A percentile compares a stretch with the other conserved stretches of the same genome.
Evolutionary conservation across 192 early-diverging fungal species (phyloP).

Genomic region (Coemansia sp.): DNA sequence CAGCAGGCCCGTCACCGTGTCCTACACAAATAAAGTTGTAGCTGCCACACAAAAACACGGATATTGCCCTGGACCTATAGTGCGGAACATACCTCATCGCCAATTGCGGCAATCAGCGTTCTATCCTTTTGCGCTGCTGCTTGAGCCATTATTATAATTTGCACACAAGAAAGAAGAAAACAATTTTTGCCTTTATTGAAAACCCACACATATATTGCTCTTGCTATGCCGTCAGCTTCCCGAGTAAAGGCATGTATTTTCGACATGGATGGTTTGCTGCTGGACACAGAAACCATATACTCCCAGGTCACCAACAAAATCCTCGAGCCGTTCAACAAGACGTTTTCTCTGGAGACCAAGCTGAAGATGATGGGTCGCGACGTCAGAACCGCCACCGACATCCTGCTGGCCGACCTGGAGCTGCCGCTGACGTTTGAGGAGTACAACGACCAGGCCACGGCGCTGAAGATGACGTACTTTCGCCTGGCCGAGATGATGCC

Average conservation of each 20-base stretch:
- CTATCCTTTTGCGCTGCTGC: conserved; percentile 29
- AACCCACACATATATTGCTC: not conserved
- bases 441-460: conserved; percentile 64
- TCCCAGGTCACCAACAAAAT: conserved; percentile 82
- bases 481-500: conserved; percentile 65
- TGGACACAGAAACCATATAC: conserved; percentile 89
- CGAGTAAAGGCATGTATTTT: conserved; percentile 68
- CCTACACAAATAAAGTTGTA: conserved; percentile 46
- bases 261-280: conserved; percentile 78
- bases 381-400: conserved; percentile 41
- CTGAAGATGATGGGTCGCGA: conserved; percentile 71
- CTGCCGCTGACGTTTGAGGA: conserved; percentile 78
- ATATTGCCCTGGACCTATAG: not conserved
- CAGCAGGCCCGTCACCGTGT: conserved; percentile 94
- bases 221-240: conserved; percentile 18
- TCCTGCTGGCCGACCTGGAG: conserved; percentile 67
- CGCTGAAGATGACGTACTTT: conserved; percentile 57
- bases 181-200: no score
- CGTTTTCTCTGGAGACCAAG: conserved; percentile 66
- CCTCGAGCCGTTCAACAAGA: conserved; percentile 69
- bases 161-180: not conserved
- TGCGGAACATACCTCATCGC: conserved; percentile 40
- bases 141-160: conserved; percentile 15
- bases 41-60: not conserved
- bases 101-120: conserved; percentile 53